phyloP scores from a whole-genome alignment of 2,329 filamentous ascomycete species.

The Apiospora aurea region DNA sequence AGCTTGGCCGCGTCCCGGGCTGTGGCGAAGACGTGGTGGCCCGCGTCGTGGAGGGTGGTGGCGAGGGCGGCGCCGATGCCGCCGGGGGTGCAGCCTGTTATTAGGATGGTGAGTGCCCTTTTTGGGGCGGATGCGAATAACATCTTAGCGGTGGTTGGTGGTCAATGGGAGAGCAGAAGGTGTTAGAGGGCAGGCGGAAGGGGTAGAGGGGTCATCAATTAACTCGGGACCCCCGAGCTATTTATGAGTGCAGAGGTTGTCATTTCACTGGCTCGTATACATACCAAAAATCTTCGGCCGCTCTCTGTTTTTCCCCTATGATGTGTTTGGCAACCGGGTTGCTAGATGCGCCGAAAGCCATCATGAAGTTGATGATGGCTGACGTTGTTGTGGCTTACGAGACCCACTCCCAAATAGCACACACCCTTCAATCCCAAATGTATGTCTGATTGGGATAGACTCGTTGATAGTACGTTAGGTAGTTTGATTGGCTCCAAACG shows the following conservation, averaged over 20 bases:
- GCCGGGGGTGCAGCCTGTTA: slow-evolving; percentile 27
- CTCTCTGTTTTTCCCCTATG: too few species aligned
- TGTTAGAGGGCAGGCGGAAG: background rate
- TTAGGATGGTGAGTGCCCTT: slow-evolving; percentile 23
- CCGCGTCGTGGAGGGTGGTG: slow-evolving; percentile 23
- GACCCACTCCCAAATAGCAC: background rate
- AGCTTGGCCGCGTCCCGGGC: slow-evolving; percentile 25
- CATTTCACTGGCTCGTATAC: too few species aligned
- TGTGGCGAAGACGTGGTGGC: slow-evolving; percentile 28
- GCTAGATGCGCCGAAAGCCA: background rate
- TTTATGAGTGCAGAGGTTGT: background rate
- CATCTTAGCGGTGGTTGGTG: background rate
- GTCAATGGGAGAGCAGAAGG: too few species aligned
- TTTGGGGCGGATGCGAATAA: background rate
- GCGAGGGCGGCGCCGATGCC: slow-evolving; percentile 27
- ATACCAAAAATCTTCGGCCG: background rate
- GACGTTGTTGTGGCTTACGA: slow-evolving; percentile 6
- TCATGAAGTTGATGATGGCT: background rate
- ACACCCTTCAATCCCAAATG: background rate
- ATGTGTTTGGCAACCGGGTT: background rate
- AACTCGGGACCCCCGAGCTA: background rate
- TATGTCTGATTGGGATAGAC: too few species aligned
- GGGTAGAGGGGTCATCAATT: too few species aligned
- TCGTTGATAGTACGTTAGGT: too few species aligned
- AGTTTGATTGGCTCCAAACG: too few species aligned